phyloP scores from a whole-genome alignment of 768 basidiomycete genomes.

The Tremella fuciformis region DNA sequence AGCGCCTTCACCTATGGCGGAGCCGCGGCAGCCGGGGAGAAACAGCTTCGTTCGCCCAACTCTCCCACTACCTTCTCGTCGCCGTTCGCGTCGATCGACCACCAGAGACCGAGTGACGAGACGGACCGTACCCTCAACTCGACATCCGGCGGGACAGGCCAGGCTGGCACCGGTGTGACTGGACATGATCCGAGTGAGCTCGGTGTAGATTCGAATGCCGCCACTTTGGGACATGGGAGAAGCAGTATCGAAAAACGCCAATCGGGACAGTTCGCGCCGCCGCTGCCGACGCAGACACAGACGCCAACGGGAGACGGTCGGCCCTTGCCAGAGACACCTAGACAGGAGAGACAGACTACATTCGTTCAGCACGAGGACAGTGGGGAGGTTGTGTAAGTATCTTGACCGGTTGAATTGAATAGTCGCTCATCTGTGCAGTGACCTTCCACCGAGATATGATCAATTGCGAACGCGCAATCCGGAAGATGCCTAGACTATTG shows the following conservation, averaged over 20 bases:
- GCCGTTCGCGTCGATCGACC: background rate
- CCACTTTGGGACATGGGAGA: constrained; percentile 1
- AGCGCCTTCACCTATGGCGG: too few relatives aligned
- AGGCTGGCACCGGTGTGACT: too few relatives aligned
- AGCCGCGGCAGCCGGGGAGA: too few relatives aligned
- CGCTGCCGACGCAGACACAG: background rate
- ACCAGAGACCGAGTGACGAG: too few relatives aligned
- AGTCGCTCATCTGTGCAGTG: constrained; percentile 13
- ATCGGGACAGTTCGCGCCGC: background rate
- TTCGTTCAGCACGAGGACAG: constrained; percentile 38
- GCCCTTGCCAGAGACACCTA: constrained; percentile 11
- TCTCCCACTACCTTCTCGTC: constrained; percentile 1
- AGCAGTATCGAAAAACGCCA: background rate
- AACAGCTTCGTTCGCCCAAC: background rate
- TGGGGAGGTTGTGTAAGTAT: constrained; percentile 31
- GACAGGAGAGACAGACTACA: constrained; percentile 4
- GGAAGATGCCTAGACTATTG: constrained; percentile 11
- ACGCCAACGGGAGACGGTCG: background rate
- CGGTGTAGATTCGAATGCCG: background rate
- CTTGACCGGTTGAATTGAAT: background rate
- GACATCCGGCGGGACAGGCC: too few relatives aligned
- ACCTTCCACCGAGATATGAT: constrained; percentile 39
- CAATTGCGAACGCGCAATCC: constrained; percentile 34
- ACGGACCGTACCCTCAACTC: too few relatives aligned
- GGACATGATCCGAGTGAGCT: too few relatives aligned